Base-by-base conservation (phyloP, 345 rosid genomes). In the Viola odorata region DNA sequence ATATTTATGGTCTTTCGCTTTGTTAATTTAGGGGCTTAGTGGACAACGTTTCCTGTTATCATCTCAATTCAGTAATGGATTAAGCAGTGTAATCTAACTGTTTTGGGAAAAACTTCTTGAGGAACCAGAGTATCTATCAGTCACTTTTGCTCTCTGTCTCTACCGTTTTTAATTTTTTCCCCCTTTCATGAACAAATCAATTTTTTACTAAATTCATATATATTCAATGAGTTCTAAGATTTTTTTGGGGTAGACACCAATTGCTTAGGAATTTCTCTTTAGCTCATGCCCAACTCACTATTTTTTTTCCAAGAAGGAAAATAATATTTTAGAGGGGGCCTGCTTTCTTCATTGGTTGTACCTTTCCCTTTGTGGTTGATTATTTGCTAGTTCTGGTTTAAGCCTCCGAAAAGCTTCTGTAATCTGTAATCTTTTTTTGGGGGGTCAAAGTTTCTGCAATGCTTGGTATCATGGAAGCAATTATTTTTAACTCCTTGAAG, bases 41-140 rank as follows among this genome's bases (percentile, higher is more conserved):
- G 11, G 13, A 56, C 49, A 51, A 37, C 61, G 53, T 68, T 57
- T 56, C 23, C 62, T 38, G 59, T 56, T 56, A n/a, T 2, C 47
- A 37, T 68, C 47, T 60, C 73, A 45, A 17, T 56, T 41, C 38
- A 6, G 61, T 53, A 66, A 68, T 53, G 50, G 16, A 8, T 56
- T 50, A 38, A 69, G 32, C 53, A 16, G 10, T 7, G 40, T 50
- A 4, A 39, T 23, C 9, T n/a, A 16, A 37, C 53, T 38, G 42
- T 10, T 39, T 53, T 63, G 9, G 15, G 6, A 45, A 60, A 37
- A 54, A 40, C 17, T 37, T 63, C 50, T 55, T 61, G 52, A 50
- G 56, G 7, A 52, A 42, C 44, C 47, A 45, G 40, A 36, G 11
- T 41, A 12, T 50, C 41, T 38, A 45, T 50, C 60, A 4, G 58